Evolutionary conservation across 2,329 filamentous ascomycete species (phyloP), one percentile per base, ranked within the genome.

Genomic region (Seiridium cupressi): DNA sequence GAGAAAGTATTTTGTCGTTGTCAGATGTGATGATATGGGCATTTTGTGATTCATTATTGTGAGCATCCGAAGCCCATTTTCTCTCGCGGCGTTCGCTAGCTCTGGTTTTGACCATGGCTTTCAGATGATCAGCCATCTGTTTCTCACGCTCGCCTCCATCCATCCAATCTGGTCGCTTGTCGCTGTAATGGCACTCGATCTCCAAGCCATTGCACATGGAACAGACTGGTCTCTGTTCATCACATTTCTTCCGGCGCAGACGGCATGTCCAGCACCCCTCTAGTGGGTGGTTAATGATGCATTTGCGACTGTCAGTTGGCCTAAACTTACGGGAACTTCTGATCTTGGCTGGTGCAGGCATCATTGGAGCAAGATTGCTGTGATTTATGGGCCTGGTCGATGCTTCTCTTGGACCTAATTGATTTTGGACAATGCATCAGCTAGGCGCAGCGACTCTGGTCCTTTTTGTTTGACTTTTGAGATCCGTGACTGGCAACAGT

Each of bases 181-280:
- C 76, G 61, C 74, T 72, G 64, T 80, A 86, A 61, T 83, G 70
- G 67, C 86, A 88, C 18, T 77, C 79, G 60, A 88, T 87, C 54
- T 82, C 77, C n/a, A 88, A 78, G 1, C 74, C 69, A 11, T 72
- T 68, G 71, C 85, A 88, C 42, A 69, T 73, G 5, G 77, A 73
- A 69, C 85, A 88, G 8, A 78, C 67, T 9, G 84, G 84, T 2
- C 75, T 77, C 32, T 66, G 73, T 67, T 85, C 82, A 63, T 86
- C 83, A 68, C 85, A 88, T 66, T 86, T 87, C 67, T 88, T 88
- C 65, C 82, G 82, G 26, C 85, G 80, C 9, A 87, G 76, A 31
- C 84, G 80, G 65, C 85, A 88, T 2, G 84, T 87, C 83, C 83
- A 87, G 68, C 84, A 87, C 61, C 83, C 83, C 6, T 75, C 77